Evolutionary conservation across 176 grass and related monocot species (phyloP).

Genomic region (Tillandsia fasciculata): DNA sequence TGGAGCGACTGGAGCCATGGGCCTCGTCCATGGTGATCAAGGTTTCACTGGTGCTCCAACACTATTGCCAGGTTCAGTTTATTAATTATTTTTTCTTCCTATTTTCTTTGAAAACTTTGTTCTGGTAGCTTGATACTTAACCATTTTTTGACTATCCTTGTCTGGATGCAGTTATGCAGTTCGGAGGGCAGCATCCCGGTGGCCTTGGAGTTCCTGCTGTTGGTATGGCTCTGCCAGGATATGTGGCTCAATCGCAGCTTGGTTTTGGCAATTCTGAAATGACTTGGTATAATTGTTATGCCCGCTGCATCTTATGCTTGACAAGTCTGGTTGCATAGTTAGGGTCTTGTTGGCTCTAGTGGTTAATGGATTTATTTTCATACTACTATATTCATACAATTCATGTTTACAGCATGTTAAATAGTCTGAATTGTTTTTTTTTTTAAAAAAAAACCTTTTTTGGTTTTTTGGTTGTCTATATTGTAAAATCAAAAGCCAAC

Average conservation of each 20-base stretch:
- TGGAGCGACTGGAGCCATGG: conserved; percentile 27
- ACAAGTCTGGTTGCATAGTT: no score
- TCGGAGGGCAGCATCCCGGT: conserved; percentile 57
- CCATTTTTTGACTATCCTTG: conserved; percentile 9
- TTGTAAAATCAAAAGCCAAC: no score
- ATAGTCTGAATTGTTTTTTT: no score
- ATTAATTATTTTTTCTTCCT: conserved; percentile 9
- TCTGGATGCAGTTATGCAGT: conserved; percentile 69
- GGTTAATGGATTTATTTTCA: no score
- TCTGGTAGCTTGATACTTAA: background rate
- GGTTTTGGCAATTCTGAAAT: conserved; percentile 87
- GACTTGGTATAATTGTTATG: conserved; percentile 47
- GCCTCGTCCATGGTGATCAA: conserved; percentile 68
- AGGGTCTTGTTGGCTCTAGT: no score
- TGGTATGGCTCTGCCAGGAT: conserved; percentile 94
- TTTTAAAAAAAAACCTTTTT: no score
- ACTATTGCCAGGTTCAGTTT: conserved; percentile 71
- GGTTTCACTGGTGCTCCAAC: conserved; percentile 87
- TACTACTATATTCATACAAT: no score
- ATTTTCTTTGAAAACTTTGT: conserved; percentile 14
- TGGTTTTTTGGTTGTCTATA: no score
- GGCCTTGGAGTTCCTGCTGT: conserved; percentile 55
- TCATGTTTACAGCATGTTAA: no score
- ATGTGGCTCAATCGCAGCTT: conserved; percentile 83
- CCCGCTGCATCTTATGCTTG: no score